A percentile compares a stretch with the other conserved stretches of the same genome.
Evolutionary conservation across 2,329 filamentous ascomycete species (phyloP).

Genomic region (Epichloe sp.): DNA sequence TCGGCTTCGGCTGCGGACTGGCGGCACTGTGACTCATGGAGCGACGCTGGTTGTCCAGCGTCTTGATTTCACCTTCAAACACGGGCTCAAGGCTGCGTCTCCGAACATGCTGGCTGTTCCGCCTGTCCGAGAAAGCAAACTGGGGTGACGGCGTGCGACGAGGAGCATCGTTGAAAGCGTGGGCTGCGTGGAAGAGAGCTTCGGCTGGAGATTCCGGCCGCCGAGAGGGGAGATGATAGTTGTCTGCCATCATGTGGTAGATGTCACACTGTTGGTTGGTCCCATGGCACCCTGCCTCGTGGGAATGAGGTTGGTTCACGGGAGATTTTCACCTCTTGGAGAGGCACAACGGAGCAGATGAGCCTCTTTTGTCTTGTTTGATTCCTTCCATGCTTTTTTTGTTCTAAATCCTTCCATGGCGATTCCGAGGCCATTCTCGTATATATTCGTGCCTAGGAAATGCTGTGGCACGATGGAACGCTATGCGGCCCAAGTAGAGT

Average conservation of each 20-base stretch:
- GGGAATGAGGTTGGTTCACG: background rate
- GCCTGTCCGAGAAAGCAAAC: slow-evolving; percentile 1
- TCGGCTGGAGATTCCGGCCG: slow-evolving; percentile 2
- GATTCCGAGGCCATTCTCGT: background rate
- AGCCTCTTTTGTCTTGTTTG: background rate
- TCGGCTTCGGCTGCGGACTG: background rate
- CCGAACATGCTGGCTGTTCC: slow-evolving; percentile 1
- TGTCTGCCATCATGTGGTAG: background rate
- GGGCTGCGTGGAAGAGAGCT: background rate
- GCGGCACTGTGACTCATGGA: background rate
- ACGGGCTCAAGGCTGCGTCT: slow-evolving; percentile 4
- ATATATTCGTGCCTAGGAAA: background rate
- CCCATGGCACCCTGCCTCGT: background rate
- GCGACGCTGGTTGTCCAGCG: background rate
- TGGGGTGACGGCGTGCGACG: slow-evolving; percentile 4
- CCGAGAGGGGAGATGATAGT: background rate
- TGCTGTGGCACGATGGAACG: background rate
- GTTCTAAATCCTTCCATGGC: background rate
- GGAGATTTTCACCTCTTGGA: background rate
- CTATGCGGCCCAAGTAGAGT: slow-evolving; percentile 1
- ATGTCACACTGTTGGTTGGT: background rate
- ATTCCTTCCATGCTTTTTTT: too few relatives aligned
- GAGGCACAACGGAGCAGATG: background rate
- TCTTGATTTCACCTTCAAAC: slow-evolving; percentile 1
- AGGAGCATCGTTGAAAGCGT: background rate